Evolutionary conservation across 257 asterid species (phyloP).

Genomic region (Apocynum venetum): DNA sequence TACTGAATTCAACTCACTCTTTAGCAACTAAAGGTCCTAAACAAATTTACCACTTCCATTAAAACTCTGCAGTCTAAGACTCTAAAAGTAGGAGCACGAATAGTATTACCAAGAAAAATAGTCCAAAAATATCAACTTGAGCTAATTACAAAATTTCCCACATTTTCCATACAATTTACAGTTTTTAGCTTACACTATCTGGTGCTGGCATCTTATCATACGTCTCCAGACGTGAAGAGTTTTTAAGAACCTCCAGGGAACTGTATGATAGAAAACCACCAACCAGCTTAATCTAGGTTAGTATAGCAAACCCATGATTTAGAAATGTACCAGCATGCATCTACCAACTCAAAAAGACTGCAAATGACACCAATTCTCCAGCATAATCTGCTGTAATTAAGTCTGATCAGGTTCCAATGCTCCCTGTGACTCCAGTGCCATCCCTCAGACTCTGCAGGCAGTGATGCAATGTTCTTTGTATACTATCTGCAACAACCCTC

Average conservation of each 20-base stretch:
- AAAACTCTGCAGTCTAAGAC: no score
- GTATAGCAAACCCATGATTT: neutral
- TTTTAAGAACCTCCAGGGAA: slow-evolving; percentile 11
- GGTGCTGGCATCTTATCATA: neutral
- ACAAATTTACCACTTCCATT: no score
- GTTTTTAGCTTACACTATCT: neutral
- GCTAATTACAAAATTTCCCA: slow-evolving; percentile 15
- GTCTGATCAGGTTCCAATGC: slow-evolving; percentile 26
- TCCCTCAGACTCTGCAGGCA: slow-evolving; percentile 88
- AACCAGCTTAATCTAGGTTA: slow-evolving; percentile 8
- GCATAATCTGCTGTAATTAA: neutral
- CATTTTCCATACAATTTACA: neutral
- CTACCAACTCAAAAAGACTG: neutral
- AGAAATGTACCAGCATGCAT: neutral
- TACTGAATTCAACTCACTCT: no score
- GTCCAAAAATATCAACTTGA: neutral
- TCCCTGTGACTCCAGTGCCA: slow-evolving; percentile 39
- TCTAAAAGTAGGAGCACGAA: no score
- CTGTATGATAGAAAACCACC: slow-evolving; percentile 35
- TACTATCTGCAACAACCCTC: slow-evolving; percentile 77
- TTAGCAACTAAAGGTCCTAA: no score
- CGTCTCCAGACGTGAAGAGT: slow-evolving; percentile 1
- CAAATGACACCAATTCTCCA: neutral
- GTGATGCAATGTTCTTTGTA: slow-evolving; percentile 74
- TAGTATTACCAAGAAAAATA: no score